These are phyloP conservation scores for Physcomitrellopsis africana DNA, from an alignment of 225 moss, liverwort and hornwort genomes.

Conservation along the genomic window DNA sequence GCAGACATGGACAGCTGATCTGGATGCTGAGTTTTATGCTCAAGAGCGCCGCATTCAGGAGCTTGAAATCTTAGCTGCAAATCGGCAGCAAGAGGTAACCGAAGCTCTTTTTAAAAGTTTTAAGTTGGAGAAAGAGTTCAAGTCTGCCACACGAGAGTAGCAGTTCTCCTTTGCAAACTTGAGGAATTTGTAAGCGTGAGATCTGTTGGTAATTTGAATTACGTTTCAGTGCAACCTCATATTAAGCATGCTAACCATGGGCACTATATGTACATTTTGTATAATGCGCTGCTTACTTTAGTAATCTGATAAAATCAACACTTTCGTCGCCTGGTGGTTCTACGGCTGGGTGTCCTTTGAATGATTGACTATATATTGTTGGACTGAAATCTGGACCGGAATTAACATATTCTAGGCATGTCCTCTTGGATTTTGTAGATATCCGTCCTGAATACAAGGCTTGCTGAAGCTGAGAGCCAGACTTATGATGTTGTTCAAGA, in stretches of 20 bases:
- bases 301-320: neutral
- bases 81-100: slow-evolving; percentile 67
- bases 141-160: neutral
- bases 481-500: slow-evolving; percentile 73
- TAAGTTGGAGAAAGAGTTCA: neutral
- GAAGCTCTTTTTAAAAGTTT: neutral
- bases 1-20: slow-evolving; percentile 63
- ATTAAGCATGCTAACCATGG: neutral
- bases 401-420: slow-evolving; percentile 4
- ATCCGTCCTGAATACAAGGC: slow-evolving; percentile 71
- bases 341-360: neutral
- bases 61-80: slow-evolving; percentile 58
- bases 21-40: slow-evolving; percentile 62
- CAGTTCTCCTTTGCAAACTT: slow-evolving; percentile 1
- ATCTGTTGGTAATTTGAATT: neutral
- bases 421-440: slow-evolving; percentile 36
- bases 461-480: slow-evolving; percentile 80
- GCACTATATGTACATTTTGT: too few relatives aligned
- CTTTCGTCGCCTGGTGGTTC: neutral
- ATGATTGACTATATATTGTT: too few relatives aligned
- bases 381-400: too few relatives aligned
- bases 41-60: slow-evolving; percentile 63
- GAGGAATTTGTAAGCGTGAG: neutral
- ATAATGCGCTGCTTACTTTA: neutral
- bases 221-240: neutral